A percentile compares a stretch with the other conserved stretches of the same genome.
Conservation (phyloP, 768 basidiomycete genomes). For the Amanita jacksonii region DNA sequence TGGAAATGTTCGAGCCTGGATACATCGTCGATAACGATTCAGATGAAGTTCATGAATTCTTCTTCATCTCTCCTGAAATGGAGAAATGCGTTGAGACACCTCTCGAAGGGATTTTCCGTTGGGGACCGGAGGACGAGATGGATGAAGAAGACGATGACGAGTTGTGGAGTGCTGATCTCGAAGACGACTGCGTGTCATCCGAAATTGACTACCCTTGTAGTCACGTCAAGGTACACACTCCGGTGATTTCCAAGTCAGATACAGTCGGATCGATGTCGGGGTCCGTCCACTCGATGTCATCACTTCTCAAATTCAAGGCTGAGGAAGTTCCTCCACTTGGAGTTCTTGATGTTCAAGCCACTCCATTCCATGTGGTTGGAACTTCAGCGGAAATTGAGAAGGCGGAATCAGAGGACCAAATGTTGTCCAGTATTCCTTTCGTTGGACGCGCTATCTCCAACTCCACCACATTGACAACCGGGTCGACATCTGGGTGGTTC, state of each 20-base stretch:
- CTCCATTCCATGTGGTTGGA: too few relatives aligned
- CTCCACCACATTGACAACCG: too few relatives aligned
- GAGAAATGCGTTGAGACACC: neutral
- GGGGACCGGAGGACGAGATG: neutral
- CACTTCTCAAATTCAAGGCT: neutral
- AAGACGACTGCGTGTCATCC: neutral
- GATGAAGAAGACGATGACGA: neutral
- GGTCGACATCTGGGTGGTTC: too few relatives aligned
- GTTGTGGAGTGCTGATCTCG: neutral
- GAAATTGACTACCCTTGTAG: neutral
- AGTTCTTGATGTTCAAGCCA: too few relatives aligned
- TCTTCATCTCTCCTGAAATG: conserved; percentile 10
- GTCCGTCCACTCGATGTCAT: conserved; percentile 1
- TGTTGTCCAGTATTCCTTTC: too few relatives aligned
- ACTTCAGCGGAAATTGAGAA: too few relatives aligned
- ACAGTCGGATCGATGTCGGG: neutral
- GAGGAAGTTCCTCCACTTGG: too few relatives aligned
- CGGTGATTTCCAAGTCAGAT: neutral
- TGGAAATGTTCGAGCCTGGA: conserved; percentile 10
- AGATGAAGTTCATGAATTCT: conserved; percentile 15
- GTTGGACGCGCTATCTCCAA: too few relatives aligned
- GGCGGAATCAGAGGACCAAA: too few relatives aligned
- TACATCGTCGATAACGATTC: conserved; percentile 9
- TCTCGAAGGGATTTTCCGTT: neutral
- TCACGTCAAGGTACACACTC: neutral